Base-by-base conservation (phyloP, 2,329 filamentous ascomycete species). In the Chaetomiaceae sp. region DNA sequence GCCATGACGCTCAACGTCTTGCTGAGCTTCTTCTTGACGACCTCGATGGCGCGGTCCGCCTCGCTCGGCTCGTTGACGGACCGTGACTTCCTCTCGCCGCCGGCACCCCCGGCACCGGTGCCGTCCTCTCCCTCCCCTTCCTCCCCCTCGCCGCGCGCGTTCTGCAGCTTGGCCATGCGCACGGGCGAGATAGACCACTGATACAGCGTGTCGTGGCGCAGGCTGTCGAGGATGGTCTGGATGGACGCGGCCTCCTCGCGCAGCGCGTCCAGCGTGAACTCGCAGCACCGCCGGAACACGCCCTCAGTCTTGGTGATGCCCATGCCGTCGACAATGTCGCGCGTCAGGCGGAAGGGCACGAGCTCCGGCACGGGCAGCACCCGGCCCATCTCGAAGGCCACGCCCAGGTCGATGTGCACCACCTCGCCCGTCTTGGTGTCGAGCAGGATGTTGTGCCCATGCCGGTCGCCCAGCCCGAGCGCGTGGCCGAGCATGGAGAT, bases 191-290 rank as follows among this genome's bases (percentile, higher is more conserved):
- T 84, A 31, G 89, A 92, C 93, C 93, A 99, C 54, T 84, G 93
- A 68, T 97, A 95, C 55, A 99, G 73, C 1, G 93, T 95, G 74
- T 99, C 93, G 69, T 96, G 97, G n/a, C 95, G 86, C 53, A 99
- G 74, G 19, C 99, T 95, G 64, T 99, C 95, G 17, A 99, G 81
- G 47, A 99, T 90, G 0, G 93, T 97, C 91, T 96, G 97, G 71
- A 99, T 99, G 39, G 87, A 91, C 66, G 96, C 95, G 12, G 88
- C 88, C 66, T 99, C 93, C 62, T 95, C 87, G n/a, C 93, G 85
- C 31, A 99, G 74, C 2, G 95, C 91, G 55, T 96, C 90, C 27
- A 99, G 81, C 0, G 91, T 97, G 66, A 97, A 97, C 66, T 99
- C 95, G 67, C 93, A 99, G 70, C 92, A 97, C n/a, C 95, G 83